Evolutionary conservation across 768 basidiomycete genomes (phyloP).

Genomic region (Boletus reticulatus): DNA sequence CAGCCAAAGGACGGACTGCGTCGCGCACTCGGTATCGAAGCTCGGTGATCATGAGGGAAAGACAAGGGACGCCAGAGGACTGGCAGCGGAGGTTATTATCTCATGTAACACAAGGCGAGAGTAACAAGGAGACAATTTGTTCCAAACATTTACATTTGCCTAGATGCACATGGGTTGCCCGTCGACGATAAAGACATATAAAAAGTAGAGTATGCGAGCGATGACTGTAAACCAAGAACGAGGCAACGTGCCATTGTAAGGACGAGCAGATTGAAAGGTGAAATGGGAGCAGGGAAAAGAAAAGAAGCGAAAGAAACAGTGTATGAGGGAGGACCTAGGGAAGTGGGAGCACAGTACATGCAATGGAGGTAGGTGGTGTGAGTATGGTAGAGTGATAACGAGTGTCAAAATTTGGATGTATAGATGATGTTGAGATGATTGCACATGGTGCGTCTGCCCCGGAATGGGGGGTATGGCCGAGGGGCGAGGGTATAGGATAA

Average conservation of each 20-base stretch:
- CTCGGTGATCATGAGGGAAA: conserved; percentile 27
- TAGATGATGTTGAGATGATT: conserved; percentile 25
- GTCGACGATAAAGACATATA: conserved; percentile 35
- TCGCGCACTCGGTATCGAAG: conserved; percentile 29
- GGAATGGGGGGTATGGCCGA: conserved; percentile 30
- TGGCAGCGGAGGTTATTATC: conserved; percentile 8
- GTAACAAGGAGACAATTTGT: conserved; percentile 11
- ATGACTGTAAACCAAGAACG: conserved; percentile 23
- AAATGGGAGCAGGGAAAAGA: not conserved
- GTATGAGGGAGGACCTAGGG: conserved; percentile 5
- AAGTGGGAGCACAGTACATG: conserved; percentile 21
- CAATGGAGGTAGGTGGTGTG: conserved; percentile 18
- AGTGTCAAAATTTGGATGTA: conserved; percentile 22
- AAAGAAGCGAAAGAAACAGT: conserved; percentile 1
- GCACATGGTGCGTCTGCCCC: conserved; percentile 13
- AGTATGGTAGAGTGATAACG: conserved; percentile 30
- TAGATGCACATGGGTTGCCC: conserved; percentile 24
- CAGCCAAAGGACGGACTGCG: conserved; percentile 26
- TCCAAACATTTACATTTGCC: conserved; percentile 31
- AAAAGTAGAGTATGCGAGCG: conserved; percentile 26
- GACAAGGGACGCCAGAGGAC: not conserved
- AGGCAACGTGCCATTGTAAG: not conserved
- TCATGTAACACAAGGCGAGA: conserved; percentile 5
- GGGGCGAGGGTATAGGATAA: conserved; percentile 31
- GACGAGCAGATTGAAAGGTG: not conserved